These are phyloP conservation scores for Ceratopteris richardii DNA, from an alignment of 75 land plant species.

Conservation along the genomic window DNA sequence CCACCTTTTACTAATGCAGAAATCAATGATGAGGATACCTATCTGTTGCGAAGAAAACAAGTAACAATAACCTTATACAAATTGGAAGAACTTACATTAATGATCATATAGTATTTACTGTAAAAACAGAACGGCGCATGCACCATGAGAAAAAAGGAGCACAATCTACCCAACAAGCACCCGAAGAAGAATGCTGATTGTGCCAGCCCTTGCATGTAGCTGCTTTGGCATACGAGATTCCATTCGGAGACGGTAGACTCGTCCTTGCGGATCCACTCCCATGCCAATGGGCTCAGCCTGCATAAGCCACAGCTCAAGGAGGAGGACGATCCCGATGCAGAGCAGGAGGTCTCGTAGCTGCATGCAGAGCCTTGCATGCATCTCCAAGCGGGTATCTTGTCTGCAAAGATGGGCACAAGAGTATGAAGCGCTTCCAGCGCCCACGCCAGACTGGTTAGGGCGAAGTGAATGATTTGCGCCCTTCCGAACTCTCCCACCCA, in stretches of 20 bases:
- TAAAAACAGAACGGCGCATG: no score
- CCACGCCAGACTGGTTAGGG: constrained; percentile 54
- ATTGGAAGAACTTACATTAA: no score
- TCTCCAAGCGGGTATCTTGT: constrained; percentile 46
- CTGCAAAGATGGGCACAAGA: constrained; percentile 79
- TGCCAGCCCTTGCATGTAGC: constrained; percentile 25
- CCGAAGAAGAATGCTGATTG: constrained; percentile 43
- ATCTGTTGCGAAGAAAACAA: no score
- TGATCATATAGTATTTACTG: no score
- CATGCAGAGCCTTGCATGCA: constrained; percentile 20
- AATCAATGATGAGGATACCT: background rate
- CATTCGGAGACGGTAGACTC: constrained; percentile 38
- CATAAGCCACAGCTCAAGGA: no score
- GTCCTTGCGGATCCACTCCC: constrained; percentile 31
- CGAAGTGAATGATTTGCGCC: constrained; percentile 63
- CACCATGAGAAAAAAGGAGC: background rate
- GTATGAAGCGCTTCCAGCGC: constrained; percentile 69
- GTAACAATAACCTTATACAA: no score
- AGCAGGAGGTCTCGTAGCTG: no score
- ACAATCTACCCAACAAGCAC: constrained; percentile 18
- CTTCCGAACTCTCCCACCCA: constrained; percentile 70
- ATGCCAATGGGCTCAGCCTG: constrained; percentile 11
- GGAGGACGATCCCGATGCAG: no score
- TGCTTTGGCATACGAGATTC: constrained; percentile 22
- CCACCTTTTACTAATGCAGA: background rate